Percentiles rank a stretch among this genome's conserved stretches.
phyloP scores from a whole-genome alignment of 495 filamentous ascomycete species.

The Aspergillus biplanus region DNA sequence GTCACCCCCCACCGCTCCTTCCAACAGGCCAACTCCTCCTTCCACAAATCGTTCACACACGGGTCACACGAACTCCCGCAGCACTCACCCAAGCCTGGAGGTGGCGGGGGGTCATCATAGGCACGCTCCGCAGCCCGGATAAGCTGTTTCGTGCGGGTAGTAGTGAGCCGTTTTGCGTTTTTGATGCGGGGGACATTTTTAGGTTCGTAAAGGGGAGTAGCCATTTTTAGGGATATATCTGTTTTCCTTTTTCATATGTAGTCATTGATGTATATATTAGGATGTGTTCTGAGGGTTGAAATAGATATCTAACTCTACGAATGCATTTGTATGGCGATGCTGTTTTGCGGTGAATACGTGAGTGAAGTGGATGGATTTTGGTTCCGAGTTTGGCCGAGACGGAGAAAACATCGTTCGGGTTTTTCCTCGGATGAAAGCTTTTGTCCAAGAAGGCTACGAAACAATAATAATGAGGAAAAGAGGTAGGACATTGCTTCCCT shows the following conservation, averaged over 20 bases:
- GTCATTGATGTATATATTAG: neutral
- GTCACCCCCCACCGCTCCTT: constrained; percentile 43
- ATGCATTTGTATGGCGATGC: too few species aligned
- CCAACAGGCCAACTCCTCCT: constrained; percentile 44
- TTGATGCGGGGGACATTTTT: constrained; percentile 35
- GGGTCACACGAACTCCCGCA: constrained; percentile 51
- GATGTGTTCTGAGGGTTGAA: neutral
- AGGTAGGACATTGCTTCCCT: too few species aligned
- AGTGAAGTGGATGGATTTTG: neutral
- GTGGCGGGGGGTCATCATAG: constrained; percentile 42
- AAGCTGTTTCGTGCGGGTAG: constrained; percentile 45
- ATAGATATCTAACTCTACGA: too few species aligned
- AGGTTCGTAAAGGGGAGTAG: constrained; percentile 31
- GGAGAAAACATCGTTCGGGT: neutral
- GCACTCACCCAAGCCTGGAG: constrained; percentile 41
- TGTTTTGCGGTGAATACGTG: too few species aligned
- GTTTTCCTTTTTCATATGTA: neutral
- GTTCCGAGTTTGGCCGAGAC: constrained; percentile 4
- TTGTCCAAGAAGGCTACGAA: too few species aligned
- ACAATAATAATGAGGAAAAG: too few species aligned
- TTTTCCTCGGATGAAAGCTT: too few species aligned
- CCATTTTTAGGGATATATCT: constrained; percentile 1
- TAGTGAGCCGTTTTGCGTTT: constrained; percentile 36
- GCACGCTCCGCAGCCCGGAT: constrained; percentile 39
- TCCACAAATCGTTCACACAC: constrained; percentile 47